These are phyloP conservation scores for Lolium rigidum DNA, from an alignment of 176 grass and related monocot species.

Conservation along the genomic window DNA sequence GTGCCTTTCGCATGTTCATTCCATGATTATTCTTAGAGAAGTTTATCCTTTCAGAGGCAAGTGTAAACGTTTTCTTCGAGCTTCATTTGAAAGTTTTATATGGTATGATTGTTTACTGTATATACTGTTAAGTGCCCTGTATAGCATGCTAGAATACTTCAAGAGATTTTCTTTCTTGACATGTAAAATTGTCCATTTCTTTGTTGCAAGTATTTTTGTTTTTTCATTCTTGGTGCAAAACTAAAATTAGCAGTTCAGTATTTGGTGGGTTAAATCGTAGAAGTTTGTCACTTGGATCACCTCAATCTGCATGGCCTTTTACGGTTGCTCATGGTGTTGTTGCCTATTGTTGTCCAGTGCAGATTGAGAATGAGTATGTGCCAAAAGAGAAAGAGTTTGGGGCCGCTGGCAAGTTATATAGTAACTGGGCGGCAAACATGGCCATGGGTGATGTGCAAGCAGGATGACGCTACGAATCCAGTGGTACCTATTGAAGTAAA, in stretches of 20 bases:
- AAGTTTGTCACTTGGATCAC: background rate
- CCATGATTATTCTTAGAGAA: no score
- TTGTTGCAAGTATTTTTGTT: background rate
- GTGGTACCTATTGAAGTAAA: no score
- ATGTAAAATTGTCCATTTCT: slow-evolving; percentile 5
- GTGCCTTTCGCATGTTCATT: no score
- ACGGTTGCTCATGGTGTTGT: background rate
- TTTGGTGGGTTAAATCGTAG: background rate
- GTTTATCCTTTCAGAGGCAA: slow-evolving; percentile 93
- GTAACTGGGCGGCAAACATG: no score
- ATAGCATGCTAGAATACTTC: background rate
- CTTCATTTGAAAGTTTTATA: slow-evolving; percentile 23
- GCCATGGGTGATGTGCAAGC: no score
- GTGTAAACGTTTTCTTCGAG: slow-evolving; percentile 34
- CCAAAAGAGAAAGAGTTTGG: no score
- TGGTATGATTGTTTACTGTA: background rate
- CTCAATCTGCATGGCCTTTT: background rate
- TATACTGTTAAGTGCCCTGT: background rate
- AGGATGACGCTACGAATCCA: no score
- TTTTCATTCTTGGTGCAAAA: background rate
- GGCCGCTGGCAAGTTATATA: no score
- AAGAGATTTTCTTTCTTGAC: background rate
- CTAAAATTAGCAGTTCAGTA: slow-evolving; percentile 9
- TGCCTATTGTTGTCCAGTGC: slow-evolving; percentile 34
- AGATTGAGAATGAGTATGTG: slow-evolving; percentile 98